Evolutionary conservation across 2,329 filamentous ascomycete genomes (phyloP).

Genomic region (Trichophyton simii): DNA sequence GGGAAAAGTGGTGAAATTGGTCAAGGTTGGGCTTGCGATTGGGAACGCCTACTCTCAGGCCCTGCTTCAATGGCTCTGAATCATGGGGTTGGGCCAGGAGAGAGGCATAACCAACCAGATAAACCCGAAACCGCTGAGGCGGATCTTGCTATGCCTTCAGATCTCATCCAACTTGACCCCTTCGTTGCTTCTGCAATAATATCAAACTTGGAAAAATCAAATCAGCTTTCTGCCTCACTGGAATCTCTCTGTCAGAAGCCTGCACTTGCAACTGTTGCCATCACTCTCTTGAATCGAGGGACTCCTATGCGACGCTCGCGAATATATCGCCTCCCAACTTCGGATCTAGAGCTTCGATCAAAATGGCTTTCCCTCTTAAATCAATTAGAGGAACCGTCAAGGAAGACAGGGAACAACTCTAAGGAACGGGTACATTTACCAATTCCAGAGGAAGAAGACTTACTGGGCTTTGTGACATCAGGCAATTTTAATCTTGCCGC

Average conservation of each 20-base stretch:
- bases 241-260: conserved; percentile 16
- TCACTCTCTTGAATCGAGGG: conserved; percentile 59
- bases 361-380: conserved; percentile 50
- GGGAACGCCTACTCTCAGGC: conserved; percentile 52
- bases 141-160: conserved; percentile 17
- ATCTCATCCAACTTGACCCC: conserved; percentile 31
- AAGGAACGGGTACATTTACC: conserved; percentile 28
- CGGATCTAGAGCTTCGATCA: conserved; percentile 42
- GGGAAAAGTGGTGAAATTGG: conserved; percentile 72
- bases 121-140: conserved; percentile 8
- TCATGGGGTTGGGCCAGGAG: neutral
- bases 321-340: conserved; percentile 69
- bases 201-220: conserved; percentile 17
- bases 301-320: conserved; percentile 59
- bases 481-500: conserved; percentile 70
- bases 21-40: conserved; percentile 70
- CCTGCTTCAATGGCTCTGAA: conserved; percentile 7
- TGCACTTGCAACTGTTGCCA: conserved; percentile 47
- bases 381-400: neutral
- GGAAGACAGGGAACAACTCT: neutral
- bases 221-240: conserved; percentile 8
- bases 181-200: conserved; percentile 26
- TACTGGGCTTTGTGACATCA: conserved; percentile 82
- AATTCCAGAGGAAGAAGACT: conserved; percentile 60
- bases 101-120: neutral